Evolutionary conservation across 176 grass and related monocot genomes (phyloP).

Genomic region (Zea luxurians): DNA sequence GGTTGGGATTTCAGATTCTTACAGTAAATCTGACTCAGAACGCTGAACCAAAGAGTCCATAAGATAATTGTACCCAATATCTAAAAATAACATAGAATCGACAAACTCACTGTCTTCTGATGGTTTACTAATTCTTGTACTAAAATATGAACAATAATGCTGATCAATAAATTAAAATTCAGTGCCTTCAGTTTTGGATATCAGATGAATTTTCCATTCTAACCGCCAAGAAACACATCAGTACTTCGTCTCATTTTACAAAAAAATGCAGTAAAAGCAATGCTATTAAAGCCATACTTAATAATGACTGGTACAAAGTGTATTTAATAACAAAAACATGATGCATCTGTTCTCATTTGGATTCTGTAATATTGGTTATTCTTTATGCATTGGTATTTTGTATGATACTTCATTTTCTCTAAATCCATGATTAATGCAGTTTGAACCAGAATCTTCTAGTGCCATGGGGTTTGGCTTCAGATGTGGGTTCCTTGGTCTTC

Average conservation of each 20-base stretch:
- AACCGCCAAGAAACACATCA: neutral
- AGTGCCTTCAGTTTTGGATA: slow-evolving; percentile 20
- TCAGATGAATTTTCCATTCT: slow-evolving; percentile 11
- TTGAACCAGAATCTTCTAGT: slow-evolving; percentile 92
- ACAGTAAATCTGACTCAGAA: no score
- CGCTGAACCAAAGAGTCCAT: no score
- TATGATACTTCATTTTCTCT: slow-evolving; percentile 14
- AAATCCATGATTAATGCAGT: slow-evolving; percentile 49
- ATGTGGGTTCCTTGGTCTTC: slow-evolving; percentile 92
- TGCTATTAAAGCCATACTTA: neutral
- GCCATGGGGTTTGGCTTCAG: slow-evolving; percentile 98
- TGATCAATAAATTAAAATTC: neutral
- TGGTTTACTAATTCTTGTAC: slow-evolving; percentile 16
- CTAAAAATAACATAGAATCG: neutral
- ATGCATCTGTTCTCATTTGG: neutral
- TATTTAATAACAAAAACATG: neutral
- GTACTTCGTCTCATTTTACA: slow-evolving; percentile 9
- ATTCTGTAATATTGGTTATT: slow-evolving; percentile 25
- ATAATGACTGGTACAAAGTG: neutral
- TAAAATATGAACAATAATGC: neutral
- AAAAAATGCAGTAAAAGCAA: slow-evolving; percentile 21
- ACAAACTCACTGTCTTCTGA: neutral
- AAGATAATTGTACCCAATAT: no score
- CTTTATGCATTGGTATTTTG: slow-evolving; percentile 5
- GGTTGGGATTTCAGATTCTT: no score